Base-by-base conservation (phyloP, 768 basidiomycete genomes). In the Phlebiopsis flavidoalba region DNA sequence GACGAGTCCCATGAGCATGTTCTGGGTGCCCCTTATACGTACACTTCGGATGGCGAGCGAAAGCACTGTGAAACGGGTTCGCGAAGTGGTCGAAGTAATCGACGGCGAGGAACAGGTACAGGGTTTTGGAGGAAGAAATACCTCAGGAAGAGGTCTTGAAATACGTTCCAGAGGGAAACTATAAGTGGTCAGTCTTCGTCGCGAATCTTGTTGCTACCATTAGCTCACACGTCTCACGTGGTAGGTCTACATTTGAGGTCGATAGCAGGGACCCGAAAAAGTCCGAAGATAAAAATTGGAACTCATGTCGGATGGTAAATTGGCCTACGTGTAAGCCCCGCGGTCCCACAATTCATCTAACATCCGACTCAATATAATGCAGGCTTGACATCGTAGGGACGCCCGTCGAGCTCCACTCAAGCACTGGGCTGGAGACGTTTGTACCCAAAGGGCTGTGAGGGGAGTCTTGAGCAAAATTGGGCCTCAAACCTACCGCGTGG, bases 1-100 rank as follows among this genome's bases (percentile, higher is more conserved):
- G 22, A 89, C 88, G 6, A 79, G 78, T 62, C 89, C 90, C 5
- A 67, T 88, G 67, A 87, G 78, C 74, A 85, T 84, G 84, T 87
- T 87, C 72, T 83, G 84, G 64, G 75, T 87, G 47, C 87, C 87
- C 2, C 76, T 87, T 57, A 57, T 84, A 40, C 75, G 80, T 33
- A 88, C 86, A 17, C 73, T 88, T 19, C 73, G 67, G 24, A 67
- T 69, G 63, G 70, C 71, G 59, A 85, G 83, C 70, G 72, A 79
- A 26, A 75, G 74, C 17, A 74, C 71, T 31, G 77, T 84, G 12
- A 67, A 72, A 8, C 73, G 71, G 46, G 76, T 64, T 19, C 69
- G 65, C 43, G 73, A 69, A 24, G 72, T 70, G 45, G 60, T 69
- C 15, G 57, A 53, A 0, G 57, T 63, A 12, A 36, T 56, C 11